phyloP scores from a whole-genome alignment of 1,284 basidiomycete genomes.

The Leccinum proliferum region DNA sequence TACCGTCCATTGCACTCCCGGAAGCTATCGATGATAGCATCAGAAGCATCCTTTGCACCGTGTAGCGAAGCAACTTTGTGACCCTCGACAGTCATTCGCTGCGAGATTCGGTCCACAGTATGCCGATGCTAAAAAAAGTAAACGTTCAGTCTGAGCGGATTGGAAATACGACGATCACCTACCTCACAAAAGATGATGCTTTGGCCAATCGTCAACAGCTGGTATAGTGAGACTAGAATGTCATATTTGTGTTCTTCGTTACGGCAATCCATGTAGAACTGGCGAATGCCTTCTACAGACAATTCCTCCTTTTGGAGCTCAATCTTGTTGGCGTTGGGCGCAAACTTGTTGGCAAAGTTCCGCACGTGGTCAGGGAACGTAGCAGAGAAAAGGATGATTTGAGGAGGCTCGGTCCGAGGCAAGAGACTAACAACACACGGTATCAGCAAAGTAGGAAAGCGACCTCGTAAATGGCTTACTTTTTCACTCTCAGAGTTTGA shows the following conservation, averaged over 20 bases:
- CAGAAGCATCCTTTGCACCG: constrained; percentile 86
- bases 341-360: constrained; percentile 86
- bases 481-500: constrained; percentile 93
- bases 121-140: constrained; percentile 61
- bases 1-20: constrained; percentile 98
- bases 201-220: constrained; percentile 90
- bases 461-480: constrained; percentile 35
- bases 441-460: constrained; percentile 7
- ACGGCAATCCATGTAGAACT: constrained; percentile 96
- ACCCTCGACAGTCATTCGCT: constrained; percentile 88
- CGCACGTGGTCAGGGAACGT: constrained; percentile 96
- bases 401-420: constrained; percentile 51
- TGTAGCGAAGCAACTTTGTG: constrained; percentile 97
- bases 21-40: constrained; percentile 92
- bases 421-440: constrained; percentile 47
- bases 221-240: constrained; percentile 89
- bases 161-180: constrained; percentile 17
- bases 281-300: constrained; percentile 91
- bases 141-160: constrained; percentile 2
- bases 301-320: constrained; percentile 94
- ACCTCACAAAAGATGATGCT: constrained; percentile 97
- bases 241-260: constrained; percentile 94
- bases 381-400: constrained; percentile 97
- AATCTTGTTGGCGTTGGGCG: constrained; percentile 95
- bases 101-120: constrained; percentile 90